Conservation (phyloP, 768 basidiomycete genomes). For the Gloeophyllum trabeum region DNA sequence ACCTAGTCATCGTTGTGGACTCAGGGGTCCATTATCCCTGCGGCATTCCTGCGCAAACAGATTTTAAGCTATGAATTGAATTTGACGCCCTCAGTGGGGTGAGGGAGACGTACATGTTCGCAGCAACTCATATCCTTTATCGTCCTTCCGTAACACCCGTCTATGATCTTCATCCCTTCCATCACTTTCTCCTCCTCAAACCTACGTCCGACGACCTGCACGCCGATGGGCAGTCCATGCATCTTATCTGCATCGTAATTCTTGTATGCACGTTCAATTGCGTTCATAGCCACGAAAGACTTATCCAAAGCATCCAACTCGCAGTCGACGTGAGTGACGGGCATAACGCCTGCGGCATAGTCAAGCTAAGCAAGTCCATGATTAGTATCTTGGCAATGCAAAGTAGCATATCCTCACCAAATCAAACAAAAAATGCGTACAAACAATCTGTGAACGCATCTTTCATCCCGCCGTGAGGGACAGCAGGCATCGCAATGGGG, state of each 20-base stretch:
- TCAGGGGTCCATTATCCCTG: too few relatives aligned
- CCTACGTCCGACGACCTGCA: slow-evolving; percentile 50
- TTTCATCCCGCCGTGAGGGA: slow-evolving; percentile 39
- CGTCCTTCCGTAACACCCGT: too few relatives aligned
- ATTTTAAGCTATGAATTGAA: too few relatives aligned
- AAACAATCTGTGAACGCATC: slow-evolving; percentile 48
- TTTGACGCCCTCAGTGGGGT: too few relatives aligned
- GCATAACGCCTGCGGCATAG: slow-evolving; percentile 45
- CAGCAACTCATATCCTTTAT: too few relatives aligned
- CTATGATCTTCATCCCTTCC: slow-evolving; percentile 55
- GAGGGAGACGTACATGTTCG: too few relatives aligned
- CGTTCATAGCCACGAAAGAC: slow-evolving; percentile 26
- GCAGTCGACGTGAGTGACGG: slow-evolving; percentile 41
- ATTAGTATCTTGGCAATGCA: neutral
- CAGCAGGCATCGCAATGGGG: slow-evolving; percentile 49
- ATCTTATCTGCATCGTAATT: slow-evolving; percentile 51
- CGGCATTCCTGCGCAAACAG: too few relatives aligned
- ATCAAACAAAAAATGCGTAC: slow-evolving; percentile 60
- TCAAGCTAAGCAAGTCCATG: slow-evolving; percentile 26
- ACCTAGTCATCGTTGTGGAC: too few relatives aligned
- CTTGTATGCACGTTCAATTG: slow-evolving; percentile 34
- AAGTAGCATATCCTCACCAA: slow-evolving; percentile 26
- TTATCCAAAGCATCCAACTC: slow-evolving; percentile 25
- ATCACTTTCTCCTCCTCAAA: slow-evolving; percentile 68
- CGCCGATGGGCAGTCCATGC: slow-evolving; percentile 58